Evolutionary conservation across 2,329 filamentous ascomycete genomes (phyloP).

Genomic region (Bipolaris bicolor): DNA sequence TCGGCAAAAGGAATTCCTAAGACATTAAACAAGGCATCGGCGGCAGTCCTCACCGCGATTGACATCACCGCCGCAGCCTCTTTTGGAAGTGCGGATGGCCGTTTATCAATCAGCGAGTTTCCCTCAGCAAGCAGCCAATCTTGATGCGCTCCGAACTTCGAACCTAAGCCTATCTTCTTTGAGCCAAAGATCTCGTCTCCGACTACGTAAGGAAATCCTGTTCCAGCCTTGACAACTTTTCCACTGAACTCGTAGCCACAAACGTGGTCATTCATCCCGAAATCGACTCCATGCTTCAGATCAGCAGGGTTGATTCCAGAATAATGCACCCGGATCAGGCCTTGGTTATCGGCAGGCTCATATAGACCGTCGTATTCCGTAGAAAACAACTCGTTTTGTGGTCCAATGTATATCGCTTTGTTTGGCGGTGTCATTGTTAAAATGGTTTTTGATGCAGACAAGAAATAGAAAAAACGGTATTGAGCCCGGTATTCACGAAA

Average conservation of each 20-base stretch:
- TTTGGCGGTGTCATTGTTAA: background rate
- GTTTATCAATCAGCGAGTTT: background rate
- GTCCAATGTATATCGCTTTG: background rate
- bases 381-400: background rate
- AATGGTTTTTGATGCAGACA: background rate
- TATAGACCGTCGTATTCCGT: background rate
- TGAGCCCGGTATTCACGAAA: background rate
- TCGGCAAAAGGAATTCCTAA: background rate
- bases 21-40: background rate
- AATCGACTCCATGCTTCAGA: background rate
- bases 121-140: background rate
- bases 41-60: background rate
- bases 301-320: background rate
- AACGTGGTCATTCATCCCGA: background rate
- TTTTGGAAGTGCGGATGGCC: background rate
- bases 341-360: background rate
- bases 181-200: background rate
- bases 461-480: background rate
- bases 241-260: background rate
- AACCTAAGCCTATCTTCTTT: background rate
- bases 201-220: background rate
- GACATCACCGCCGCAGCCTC: background rate
- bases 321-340: background rate
- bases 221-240: background rate
- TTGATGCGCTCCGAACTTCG: background rate